Percentiles rank a stretch among this genome's conserved stretches.
Evolutionary conservation across 176 grass and related monocot genomes (phyloP).

Genomic region (Oryza meridionalis): DNA sequence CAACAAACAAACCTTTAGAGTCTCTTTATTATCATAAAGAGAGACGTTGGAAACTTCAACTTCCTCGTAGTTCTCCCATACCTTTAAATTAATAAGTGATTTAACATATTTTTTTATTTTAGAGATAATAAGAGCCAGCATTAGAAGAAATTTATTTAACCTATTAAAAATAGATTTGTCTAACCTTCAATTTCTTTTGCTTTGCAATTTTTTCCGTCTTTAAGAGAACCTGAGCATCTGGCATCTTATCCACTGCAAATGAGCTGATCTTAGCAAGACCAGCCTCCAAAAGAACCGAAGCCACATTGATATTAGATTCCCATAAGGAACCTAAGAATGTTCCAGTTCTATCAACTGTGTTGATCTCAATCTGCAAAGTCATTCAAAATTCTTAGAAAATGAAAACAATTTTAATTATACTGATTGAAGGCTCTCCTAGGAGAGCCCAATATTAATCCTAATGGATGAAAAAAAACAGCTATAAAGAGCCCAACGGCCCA

Average conservation of each 20-base stretch:
- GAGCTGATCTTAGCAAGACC: slow-evolving; percentile 83
- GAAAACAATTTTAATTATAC: too few relatives aligned
- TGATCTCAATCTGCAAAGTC: slow-evolving; percentile 78
- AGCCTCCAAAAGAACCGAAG: slow-evolving; percentile 74
- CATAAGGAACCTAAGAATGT: slow-evolving; percentile 95
- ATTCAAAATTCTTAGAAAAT: background rate
- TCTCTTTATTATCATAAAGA: slow-evolving; percentile 69
- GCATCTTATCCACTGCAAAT: slow-evolving; percentile 66
- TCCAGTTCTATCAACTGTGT: slow-evolving; percentile 86
- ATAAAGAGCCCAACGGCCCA: too few relatives aligned
- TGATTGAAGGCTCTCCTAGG: too few relatives aligned
- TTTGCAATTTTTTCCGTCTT: slow-evolving; percentile 83
- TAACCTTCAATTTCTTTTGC: slow-evolving; percentile 77
- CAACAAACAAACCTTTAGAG: slow-evolving; percentile 62
- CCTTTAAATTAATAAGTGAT: slow-evolving; percentile 31
- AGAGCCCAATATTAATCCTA: too few relatives aligned
- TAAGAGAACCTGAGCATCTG: slow-evolving; percentile 64
- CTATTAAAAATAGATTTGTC: background rate
- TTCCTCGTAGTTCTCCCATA: slow-evolving; percentile 94
- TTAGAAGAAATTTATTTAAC: too few relatives aligned
- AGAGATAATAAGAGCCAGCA: too few relatives aligned
- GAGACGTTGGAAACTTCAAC: slow-evolving; percentile 74
- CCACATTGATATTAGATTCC: slow-evolving; percentile 83
- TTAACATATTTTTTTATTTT: too few relatives aligned
- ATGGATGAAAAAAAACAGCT: too few relatives aligned